Conservation (phyloP, 2,329 filamentous ascomycete species). For the Trichoderma simmonsii region DNA sequence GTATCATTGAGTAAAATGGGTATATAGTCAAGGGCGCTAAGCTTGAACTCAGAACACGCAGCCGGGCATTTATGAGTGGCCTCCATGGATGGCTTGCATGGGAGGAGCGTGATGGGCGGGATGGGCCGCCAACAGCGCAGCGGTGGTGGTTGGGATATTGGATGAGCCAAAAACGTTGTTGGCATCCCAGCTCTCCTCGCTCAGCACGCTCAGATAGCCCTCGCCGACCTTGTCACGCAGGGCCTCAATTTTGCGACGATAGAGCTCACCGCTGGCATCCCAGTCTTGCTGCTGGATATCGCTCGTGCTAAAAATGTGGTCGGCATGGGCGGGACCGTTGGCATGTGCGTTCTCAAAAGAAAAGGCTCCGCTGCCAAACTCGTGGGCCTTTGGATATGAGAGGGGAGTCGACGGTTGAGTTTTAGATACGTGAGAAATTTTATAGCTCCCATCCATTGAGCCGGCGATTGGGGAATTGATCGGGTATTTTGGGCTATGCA, state of each 20-base stretch:
- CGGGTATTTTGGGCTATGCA: slow-evolving; percentile 22
- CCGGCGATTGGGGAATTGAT: slow-evolving; percentile 26
- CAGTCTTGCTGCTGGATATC: slow-evolving; percentile 47
- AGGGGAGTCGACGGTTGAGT: slow-evolving; percentile 32
- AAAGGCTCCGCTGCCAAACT: slow-evolving; percentile 25
- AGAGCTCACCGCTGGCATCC: slow-evolving; percentile 70
- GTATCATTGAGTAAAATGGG: slow-evolving; percentile 30
- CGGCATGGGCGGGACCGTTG: background rate
- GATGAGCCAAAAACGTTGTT: slow-evolving; percentile 27
- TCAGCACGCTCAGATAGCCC: slow-evolving; percentile 81
- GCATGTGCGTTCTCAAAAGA: slow-evolving; percentile 3
- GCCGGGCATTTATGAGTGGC: slow-evolving; percentile 43
- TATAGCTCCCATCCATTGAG: slow-evolving; percentile 37
- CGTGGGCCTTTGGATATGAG: slow-evolving; percentile 34
- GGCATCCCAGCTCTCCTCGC: slow-evolving; percentile 68
- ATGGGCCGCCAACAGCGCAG: slow-evolving; percentile 32
- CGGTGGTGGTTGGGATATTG: slow-evolving; percentile 27
- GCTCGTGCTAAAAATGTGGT: background rate
- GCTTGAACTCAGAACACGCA: background rate
- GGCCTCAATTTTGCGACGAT: slow-evolving; percentile 83
- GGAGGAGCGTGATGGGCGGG: slow-evolving; percentile 31
- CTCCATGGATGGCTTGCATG: slow-evolving; percentile 51
- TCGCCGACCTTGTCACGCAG: slow-evolving; percentile 81
- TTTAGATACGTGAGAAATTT: slow-evolving; percentile 43
- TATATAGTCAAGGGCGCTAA: background rate